These are phyloP conservation scores for Alternaria brassicicola DNA, from an alignment of 2,329 filamentous ascomycete species.

Conservation along the genomic window DNA sequence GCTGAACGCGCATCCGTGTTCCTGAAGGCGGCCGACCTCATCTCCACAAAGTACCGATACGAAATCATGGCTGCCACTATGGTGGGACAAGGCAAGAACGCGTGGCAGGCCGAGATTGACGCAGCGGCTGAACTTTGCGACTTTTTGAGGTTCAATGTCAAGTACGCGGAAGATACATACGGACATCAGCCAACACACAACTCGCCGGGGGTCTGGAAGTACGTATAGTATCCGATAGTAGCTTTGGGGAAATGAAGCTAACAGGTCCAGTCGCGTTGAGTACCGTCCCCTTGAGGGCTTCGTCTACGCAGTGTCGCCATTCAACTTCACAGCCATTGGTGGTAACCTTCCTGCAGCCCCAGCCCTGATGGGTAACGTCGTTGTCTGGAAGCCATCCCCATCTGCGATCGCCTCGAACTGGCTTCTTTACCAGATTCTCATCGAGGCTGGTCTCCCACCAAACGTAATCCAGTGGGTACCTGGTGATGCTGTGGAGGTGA, in stretches of 20 bases:
- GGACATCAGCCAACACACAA: conserved; percentile 85
- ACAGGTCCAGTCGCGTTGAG: conserved; percentile 68
- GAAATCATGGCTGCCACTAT: conserved; percentile 96
- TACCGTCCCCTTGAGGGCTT: conserved; percentile 92
- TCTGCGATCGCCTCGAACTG: conserved; percentile 88
- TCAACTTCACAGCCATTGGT: conserved; percentile 96
- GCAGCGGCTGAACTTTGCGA: conserved; percentile 90
- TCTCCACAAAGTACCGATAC: conserved; percentile 92
- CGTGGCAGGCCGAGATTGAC: conserved; percentile 99
- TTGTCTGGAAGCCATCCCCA: conserved; percentile 96
- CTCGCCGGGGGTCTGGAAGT: conserved; percentile 85
- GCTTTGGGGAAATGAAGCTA: conserved; percentile 19
- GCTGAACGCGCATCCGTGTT: conserved; percentile 91
- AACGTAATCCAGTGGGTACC: conserved; percentile 94
- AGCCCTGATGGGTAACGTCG: conserved; percentile 90
- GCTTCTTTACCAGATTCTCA: conserved; percentile 85
- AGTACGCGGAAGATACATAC: conserved; percentile 91
- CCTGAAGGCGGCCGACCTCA: conserved; percentile 91
- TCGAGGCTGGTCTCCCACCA: conserved; percentile 87
- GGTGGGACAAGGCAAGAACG: conserved; percentile 96
- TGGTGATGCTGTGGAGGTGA: conserved; percentile 84
- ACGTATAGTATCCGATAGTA: conserved; percentile 25
- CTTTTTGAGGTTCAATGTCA: conserved; percentile 92
- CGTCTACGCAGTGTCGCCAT: conserved; percentile 91
- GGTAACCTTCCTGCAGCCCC: conserved; percentile 85